Evolutionary conservation across 2,329 filamentous ascomycete genomes (phyloP).

Genomic region (Trichoderma koningiopsis): DNA sequence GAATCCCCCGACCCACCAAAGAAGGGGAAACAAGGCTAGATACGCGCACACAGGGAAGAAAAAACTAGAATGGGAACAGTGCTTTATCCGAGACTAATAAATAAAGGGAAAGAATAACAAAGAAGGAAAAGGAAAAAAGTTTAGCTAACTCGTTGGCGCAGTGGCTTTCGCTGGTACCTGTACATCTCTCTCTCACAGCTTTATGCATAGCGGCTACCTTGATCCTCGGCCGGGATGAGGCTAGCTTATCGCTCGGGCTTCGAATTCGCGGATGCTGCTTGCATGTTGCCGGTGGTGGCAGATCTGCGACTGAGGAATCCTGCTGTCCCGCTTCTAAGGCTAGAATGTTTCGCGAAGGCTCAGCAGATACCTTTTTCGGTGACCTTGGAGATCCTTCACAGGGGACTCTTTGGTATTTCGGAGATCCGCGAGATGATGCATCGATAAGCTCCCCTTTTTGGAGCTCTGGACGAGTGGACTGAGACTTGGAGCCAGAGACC

Average conservation of each 20-base stretch:
- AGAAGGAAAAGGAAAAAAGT: background rate
- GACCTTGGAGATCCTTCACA: conserved; percentile 10
- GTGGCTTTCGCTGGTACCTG: background rate
- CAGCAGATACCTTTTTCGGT: conserved; percentile 1
- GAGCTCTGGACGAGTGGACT: conserved; percentile 33
- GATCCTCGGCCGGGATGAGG: background rate
- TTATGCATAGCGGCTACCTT: background rate
- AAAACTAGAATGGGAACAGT: background rate
- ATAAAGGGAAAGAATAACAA: conserved; percentile 5
- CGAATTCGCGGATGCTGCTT: background rate
- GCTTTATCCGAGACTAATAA: conserved; percentile 3
- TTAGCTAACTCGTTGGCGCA: background rate
- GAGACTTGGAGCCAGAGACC: background rate
- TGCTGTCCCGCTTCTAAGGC: background rate
- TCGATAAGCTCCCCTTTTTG: conserved; percentile 29
- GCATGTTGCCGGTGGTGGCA: background rate
- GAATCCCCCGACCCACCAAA: background rate
- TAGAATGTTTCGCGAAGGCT: conserved; percentile 21
- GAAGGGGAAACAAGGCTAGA: conserved; percentile 16
- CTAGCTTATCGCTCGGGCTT: background rate
- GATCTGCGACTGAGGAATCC: background rate
- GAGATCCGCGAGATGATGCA: conserved; percentile 22
- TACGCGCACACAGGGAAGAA: background rate
- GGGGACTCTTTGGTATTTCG: conserved; percentile 2
- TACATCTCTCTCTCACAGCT: background rate